A percentile compares a stretch with the other conserved stretches of the same genome.
Conservation (phyloP, 352 stramenopile species). For the Detonula confervacea region DNA sequence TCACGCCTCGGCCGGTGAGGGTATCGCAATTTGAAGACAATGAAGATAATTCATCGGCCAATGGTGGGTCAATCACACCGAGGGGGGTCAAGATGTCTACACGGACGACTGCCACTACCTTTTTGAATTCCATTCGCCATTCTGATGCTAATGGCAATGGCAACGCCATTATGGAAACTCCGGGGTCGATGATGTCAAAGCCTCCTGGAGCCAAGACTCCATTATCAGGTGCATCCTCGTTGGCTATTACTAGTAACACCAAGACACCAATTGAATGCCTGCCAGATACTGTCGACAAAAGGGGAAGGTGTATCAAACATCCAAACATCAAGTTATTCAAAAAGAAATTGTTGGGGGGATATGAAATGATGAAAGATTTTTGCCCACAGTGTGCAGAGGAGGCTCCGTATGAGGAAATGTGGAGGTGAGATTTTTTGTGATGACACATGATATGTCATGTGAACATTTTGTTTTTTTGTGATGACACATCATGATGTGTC, state of each 20-base stretch:
- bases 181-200: neutral
- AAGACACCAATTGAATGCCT: conserved; percentile 1
- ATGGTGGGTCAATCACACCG: neutral
- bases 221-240: neutral
- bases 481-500: too few relatives aligned
- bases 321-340: conserved; percentile 15
- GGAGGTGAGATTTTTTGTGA: neutral
- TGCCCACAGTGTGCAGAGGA: conserved; percentile 5
- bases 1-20: neutral
- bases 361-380: neutral
- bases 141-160: neutral
- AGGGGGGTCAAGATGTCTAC: neutral
- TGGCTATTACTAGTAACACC: too few relatives aligned
- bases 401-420: neutral
- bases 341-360: conserved; percentile 8
- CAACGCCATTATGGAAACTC: neutral
- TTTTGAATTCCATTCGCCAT: neutral
- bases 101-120: neutral
- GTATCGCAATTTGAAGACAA: neutral
- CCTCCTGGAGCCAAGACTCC: neutral
- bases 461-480: neutral
- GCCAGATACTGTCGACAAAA: conserved; percentile 16
- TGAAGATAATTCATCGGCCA: too few relatives aligned
- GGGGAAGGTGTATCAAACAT: conserved; percentile 16
- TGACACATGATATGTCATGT: too few relatives aligned